Conservation (phyloP, 495 filamentous ascomycete species). For the Penicillium paxilli region DNA sequence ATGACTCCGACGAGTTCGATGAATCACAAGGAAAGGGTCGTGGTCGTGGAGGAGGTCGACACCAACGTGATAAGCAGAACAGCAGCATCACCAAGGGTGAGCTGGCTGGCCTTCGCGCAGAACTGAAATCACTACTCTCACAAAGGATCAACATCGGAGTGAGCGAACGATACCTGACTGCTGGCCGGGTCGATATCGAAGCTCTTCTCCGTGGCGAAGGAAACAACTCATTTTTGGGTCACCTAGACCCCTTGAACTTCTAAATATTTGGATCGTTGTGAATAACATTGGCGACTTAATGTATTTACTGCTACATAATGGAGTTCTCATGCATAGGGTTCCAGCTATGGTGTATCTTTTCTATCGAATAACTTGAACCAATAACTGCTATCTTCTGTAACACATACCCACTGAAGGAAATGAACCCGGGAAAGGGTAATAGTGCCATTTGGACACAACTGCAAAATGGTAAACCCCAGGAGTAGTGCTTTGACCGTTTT, state of each 20-base stretch:
- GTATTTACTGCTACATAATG: not conserved
- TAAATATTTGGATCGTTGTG: slow-evolving; percentile 13
- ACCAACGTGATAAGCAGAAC: slow-evolving; percentile 72
- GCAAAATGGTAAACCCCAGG: not conserved
- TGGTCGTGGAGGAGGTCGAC: slow-evolving; percentile 66
- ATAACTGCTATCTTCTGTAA: not conserved
- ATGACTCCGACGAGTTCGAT: slow-evolving; percentile 84
- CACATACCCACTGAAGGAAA: not conserved
- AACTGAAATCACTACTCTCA: slow-evolving; percentile 56
- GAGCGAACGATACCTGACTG: slow-evolving; percentile 84
- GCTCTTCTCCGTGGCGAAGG: slow-evolving; percentile 67
- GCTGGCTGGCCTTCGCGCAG: slow-evolving; percentile 49
- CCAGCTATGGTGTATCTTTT: not conserved
- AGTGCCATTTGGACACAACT: too few species aligned
- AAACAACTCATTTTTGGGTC: slow-evolving; percentile 60
- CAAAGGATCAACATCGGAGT: slow-evolving; percentile 88
- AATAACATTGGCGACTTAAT: not conserved
- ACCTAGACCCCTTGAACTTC: slow-evolving; percentile 54
- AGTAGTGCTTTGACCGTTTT: not conserved
- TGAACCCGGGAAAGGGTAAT: too few species aligned
- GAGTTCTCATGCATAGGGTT: not conserved
- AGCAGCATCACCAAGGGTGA: slow-evolving; percentile 69
- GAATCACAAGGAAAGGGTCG: slow-evolving; percentile 62
- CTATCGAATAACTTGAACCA: not conserved
- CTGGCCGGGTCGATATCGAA: slow-evolving; percentile 78